Base-by-base conservation (phyloP, 768 basidiomycete genomes). In the Coprinopsis cinerea region DNA sequence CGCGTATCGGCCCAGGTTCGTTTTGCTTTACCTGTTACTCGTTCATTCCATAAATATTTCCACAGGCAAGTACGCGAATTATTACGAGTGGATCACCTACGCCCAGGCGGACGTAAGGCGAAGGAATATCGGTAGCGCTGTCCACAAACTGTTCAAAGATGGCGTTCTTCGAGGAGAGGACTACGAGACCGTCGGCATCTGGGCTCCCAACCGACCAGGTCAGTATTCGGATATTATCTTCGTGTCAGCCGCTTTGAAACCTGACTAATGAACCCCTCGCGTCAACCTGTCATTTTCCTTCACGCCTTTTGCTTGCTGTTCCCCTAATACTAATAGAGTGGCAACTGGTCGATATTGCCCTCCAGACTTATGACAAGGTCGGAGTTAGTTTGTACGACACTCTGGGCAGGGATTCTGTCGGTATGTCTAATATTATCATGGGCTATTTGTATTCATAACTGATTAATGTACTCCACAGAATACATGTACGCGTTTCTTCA, bases 331-430 rank as follows among this genome's bases (percentile, higher is more conserved):
- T 30, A 44, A 11, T 56, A 88, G 95, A 95, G 67, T 98, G 95
- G 95, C 93, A 96, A 66, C 67, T 94, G 24, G 72, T 93, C 39
- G 92, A 94, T 59, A 69, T 91, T 44, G 85, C 90, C 13, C 70
- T 82, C 51, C 81, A 87, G 45, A 83, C 81, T 9, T 96, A 94
- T 63, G 74, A 77, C 18, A 82, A 88, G 62, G 84, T 94, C 25
- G 78, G 82, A 7, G 91, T 95, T 54, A 85, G 84, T 60, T 70
- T 98, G 52, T 98, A 98, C 66, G 92, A 97, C 60, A 96, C 93
- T 0, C 72, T 97, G 36, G 95, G 95, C 6, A 82, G 82, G 54
- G 86, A 91, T 60, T 84, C 89, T 42, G 89, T 92, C 49, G 89
- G 88, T 88, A 57, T 62, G 85, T 23, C 30, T 32, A 7, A 32